Evolutionary conservation across 1,284 basidiomycete species (phyloP).

Genomic region (Apiotrichum sp.): DNA sequence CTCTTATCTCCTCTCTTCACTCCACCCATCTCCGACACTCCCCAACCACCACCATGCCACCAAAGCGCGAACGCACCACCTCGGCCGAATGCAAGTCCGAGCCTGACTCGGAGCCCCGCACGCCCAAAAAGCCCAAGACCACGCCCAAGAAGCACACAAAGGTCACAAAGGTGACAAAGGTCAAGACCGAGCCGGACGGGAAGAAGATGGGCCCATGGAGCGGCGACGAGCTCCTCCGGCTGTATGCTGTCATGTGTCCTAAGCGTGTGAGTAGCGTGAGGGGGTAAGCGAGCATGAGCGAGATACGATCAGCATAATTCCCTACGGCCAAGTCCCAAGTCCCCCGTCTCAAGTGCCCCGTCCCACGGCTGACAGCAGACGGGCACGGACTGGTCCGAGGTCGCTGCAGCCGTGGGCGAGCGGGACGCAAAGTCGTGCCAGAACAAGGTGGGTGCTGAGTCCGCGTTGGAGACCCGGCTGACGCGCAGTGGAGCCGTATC

Average conservation of each 20-base stretch:
- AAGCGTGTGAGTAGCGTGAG: constrained; percentile 19
- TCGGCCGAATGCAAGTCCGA: too few relatives aligned
- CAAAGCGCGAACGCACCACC: constrained; percentile 4
- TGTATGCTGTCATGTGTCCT: constrained; percentile 27
- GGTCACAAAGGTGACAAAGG: neutral
- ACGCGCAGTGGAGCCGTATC: constrained; percentile 23
- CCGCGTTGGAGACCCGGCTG: neutral
- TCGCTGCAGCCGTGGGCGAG: constrained; percentile 20
- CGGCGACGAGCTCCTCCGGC: constrained; percentile 23
- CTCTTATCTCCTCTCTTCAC: neutral
- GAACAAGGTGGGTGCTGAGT: constrained; percentile 22
- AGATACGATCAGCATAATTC: too few relatives aligned
- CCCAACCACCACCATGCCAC: neutral
- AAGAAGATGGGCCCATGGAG: constrained; percentile 27
- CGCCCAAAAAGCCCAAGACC: neutral
- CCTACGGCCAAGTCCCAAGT: too few relatives aligned
- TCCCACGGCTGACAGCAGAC: constrained; percentile 11
- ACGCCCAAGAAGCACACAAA: neutral
- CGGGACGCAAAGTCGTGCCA: constrained; percentile 26
- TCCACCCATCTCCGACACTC: neutral
- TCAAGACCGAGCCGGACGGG: neutral
- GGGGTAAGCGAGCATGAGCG: too few relatives aligned
- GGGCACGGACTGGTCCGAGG: constrained; percentile 26
- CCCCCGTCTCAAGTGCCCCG: too few relatives aligned
- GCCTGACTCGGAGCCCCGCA: neutral